phyloP scores from a whole-genome alignment of 345 rosid species.

The Hevea brasiliensis region DNA sequence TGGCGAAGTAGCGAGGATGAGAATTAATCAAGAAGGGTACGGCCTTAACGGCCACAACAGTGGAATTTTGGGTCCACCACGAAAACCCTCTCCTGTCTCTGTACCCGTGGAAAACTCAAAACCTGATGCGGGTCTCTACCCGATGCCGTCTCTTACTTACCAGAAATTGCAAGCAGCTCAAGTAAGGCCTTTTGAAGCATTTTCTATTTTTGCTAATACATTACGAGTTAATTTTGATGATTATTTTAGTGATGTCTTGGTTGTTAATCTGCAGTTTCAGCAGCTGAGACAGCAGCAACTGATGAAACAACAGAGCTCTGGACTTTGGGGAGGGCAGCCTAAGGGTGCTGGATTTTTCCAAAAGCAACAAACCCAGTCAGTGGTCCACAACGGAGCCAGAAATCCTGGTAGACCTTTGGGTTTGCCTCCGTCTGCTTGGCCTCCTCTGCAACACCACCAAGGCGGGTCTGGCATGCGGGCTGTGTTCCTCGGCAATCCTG shows the following conservation, averaged over 20 bases:
- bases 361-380: slow-evolving; percentile 8
- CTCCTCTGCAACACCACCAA: slow-evolving; percentile 40
- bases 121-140: slow-evolving; percentile 26
- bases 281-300: slow-evolving; percentile 57
- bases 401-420: slow-evolving; percentile 23
- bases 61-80: slow-evolving; percentile 32
- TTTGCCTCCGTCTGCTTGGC: slow-evolving; percentile 60
- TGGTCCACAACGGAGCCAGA: slow-evolving; percentile 9
- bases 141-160: slow-evolving; percentile 42
- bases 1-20: slow-evolving; percentile 47
- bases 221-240: not conserved
- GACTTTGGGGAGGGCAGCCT: slow-evolving; percentile 33
- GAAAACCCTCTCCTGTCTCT: slow-evolving; percentile 33
- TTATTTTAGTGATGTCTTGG: not conserved
- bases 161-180: slow-evolving; percentile 57
- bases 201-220: too few relatives aligned
- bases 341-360: slow-evolving; percentile 23
- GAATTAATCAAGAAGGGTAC: slow-evolving; percentile 11
- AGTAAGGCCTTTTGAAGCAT: slow-evolving; percentile 26
- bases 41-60: slow-evolving; percentile 11
- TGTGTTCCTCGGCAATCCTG: slow-evolving; percentile 48
- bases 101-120: slow-evolving; percentile 30
- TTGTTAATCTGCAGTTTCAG: slow-evolving; percentile 41
- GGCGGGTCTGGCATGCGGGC: slow-evolving; percentile 56
- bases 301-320: slow-evolving; percentile 33